phyloP scores from a whole-genome alignment of 208 protist species.

The Porcisia hertigi region DNA sequence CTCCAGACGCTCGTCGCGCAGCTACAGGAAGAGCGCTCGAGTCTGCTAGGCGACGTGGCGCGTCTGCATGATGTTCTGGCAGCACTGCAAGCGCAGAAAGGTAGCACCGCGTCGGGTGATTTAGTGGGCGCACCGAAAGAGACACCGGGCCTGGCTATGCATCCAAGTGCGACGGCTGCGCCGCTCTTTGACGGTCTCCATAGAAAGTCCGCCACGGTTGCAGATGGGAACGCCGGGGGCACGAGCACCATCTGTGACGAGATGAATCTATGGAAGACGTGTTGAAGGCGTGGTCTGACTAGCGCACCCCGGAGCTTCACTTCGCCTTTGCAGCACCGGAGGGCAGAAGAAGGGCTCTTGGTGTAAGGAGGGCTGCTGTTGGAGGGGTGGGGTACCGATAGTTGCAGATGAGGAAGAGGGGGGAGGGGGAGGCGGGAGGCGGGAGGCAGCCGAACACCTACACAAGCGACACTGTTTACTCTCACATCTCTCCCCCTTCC shows the following conservation, averaged over 20 bases:
- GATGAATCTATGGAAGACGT: too few species aligned
- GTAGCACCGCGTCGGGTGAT: neutral
- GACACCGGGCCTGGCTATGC: neutral
- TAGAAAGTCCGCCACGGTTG: neutral
- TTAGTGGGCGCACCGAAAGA: neutral
- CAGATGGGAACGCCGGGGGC: neutral
- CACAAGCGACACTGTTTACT: neutral
- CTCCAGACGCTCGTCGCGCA: slow-evolving; percentile 15
- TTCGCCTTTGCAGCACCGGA: neutral
- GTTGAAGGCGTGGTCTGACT: neutral
- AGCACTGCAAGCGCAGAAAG: slow-evolving; percentile 2
- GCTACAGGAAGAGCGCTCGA: slow-evolving; percentile 21
- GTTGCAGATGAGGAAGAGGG: neutral
- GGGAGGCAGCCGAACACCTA: neutral
- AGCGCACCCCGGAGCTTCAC: neutral
- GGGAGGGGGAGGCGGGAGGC: too few species aligned
- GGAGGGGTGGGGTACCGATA: too few species aligned
- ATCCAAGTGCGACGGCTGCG: neutral
- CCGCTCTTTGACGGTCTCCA: neutral
- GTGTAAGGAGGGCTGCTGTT: neutral
- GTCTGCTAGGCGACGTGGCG: slow-evolving; percentile 16
- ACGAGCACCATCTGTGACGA: neutral
- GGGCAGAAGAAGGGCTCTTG: neutral
- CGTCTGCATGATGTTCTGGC: slow-evolving; percentile 15
- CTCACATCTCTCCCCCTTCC: neutral